A percentile compares a stretch with the other conserved stretches of the same genome.
These are phyloP conservation scores for Whalleya microplaca DNA, from an alignment of 2,329 filamentous ascomycete species.

Conservation along the genomic window DNA sequence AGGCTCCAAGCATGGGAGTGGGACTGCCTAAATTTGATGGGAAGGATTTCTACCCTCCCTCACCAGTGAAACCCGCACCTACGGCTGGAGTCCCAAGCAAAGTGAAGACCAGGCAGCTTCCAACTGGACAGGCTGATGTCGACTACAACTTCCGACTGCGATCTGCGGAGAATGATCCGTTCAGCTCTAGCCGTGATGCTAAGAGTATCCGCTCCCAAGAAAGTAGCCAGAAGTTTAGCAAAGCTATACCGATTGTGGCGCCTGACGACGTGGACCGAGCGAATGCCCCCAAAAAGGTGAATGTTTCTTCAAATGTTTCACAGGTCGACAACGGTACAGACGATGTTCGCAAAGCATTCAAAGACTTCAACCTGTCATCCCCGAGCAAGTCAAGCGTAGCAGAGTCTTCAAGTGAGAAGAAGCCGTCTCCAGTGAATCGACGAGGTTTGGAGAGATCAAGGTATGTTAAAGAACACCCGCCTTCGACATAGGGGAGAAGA, in stretches of 20 bases:
- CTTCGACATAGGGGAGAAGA: background rate
- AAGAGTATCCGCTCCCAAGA: constrained; percentile 31
- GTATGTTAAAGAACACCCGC: constrained; percentile 24
- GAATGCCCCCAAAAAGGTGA: constrained; percentile 14
- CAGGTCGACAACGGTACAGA: constrained; percentile 11
- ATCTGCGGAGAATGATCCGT: constrained; percentile 32
- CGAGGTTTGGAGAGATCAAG: constrained; percentile 36
- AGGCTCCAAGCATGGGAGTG: constrained; percentile 53
- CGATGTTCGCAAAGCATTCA: constrained; percentile 12
- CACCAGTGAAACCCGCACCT: constrained; percentile 47
- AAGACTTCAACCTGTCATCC: constrained; percentile 16
- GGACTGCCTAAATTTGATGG: constrained; percentile 67
- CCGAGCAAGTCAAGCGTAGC: constrained; percentile 7
- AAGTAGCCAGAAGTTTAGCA: constrained; percentile 33
- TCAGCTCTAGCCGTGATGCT: constrained; percentile 27
- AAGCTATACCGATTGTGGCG: constrained; percentile 40
- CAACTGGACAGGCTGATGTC: constrained; percentile 10
- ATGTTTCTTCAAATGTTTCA: background rate
- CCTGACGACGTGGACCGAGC: constrained; percentile 27
- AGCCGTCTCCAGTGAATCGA: constrained; percentile 19
- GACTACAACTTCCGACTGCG: constrained; percentile 18
- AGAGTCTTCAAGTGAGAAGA: constrained; percentile 18
- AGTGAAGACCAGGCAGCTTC: constrained; percentile 1
- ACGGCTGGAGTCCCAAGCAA: background rate
- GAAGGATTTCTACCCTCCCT: constrained; percentile 65